phyloP scores from a whole-genome alignment of 1,284 basidiomycete genomes.

The Megacollybia platyphylla region DNA sequence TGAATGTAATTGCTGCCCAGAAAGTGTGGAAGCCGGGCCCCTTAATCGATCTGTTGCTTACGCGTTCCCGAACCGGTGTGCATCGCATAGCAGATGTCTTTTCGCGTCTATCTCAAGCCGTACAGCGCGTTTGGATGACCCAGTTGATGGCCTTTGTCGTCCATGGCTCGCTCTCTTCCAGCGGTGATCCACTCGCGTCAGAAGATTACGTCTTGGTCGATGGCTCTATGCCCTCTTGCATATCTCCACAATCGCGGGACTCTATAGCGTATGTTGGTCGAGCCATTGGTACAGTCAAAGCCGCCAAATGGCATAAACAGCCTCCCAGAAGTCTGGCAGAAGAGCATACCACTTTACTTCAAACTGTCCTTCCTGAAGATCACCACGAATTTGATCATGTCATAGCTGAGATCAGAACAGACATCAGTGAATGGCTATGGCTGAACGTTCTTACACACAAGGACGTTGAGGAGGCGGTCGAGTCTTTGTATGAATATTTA shows the following conservation, averaged over 20 bases:
- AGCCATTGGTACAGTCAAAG: slow-evolving; percentile 74
- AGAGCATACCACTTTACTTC: slow-evolving; percentile 52
- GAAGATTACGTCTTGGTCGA: slow-evolving; percentile 41
- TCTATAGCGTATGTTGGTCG: slow-evolving; percentile 82
- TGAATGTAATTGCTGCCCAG: slow-evolving; percentile 45
- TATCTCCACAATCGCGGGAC: slow-evolving; percentile 59
- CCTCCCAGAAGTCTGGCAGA: slow-evolving; percentile 54
- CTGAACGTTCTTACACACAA: slow-evolving; percentile 73
- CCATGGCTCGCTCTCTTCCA: slow-evolving; percentile 52
- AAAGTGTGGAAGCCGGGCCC: slow-evolving; percentile 57
- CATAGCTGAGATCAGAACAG: slow-evolving; percentile 57
- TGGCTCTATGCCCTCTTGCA: slow-evolving; percentile 61
- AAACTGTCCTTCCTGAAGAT: slow-evolving; percentile 58
- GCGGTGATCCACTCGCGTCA: slow-evolving; percentile 42
- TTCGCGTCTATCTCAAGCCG: slow-evolving; percentile 49
- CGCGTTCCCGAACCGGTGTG: slow-evolving; percentile 63
- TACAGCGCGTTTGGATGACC: slow-evolving; percentile 71
- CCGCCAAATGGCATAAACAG: slow-evolving; percentile 67
- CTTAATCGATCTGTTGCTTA: slow-evolving; percentile 64
- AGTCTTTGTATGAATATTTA: slow-evolving; percentile 43
- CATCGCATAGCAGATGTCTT: slow-evolving; percentile 62
- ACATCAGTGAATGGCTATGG: slow-evolving; percentile 87
- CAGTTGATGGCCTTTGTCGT: slow-evolving; percentile 71
- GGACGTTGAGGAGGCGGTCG: slow-evolving; percentile 68
- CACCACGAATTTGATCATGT: slow-evolving; percentile 65